Evolutionary conservation across 768 basidiomycete species (phyloP).

Genomic region (Pleurotus platypus): DNA sequence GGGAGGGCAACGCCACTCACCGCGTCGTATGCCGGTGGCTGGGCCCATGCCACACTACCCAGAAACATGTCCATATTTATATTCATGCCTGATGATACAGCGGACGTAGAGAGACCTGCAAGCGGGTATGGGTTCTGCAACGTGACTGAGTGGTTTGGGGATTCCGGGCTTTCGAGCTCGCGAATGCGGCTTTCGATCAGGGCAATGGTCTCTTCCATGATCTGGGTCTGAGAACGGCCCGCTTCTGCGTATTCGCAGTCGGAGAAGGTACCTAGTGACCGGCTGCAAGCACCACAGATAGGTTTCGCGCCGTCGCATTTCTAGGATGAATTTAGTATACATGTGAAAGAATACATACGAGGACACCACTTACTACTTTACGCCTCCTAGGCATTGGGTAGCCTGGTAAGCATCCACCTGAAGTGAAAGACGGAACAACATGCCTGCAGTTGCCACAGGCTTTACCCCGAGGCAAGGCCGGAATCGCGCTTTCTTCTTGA

Average conservation of each 20-base stretch:
- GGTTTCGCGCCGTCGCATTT: constrained; percentile 55
- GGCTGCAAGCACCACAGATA: constrained; percentile 47
- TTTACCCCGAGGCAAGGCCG: neutral
- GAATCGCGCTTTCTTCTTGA: too few species aligned
- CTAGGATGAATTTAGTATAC: constrained; percentile 21
- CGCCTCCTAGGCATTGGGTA: neutral
- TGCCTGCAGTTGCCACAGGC: neutral
- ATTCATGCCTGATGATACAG: too few species aligned
- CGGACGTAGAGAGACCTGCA: neutral
- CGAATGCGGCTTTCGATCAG: constrained; percentile 43
- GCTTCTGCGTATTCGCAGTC: constrained; percentile 58
- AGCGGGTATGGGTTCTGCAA: constrained; percentile 34
- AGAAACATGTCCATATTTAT: neutral
- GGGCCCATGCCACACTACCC: neutral
- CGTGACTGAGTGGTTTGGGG: constrained; percentile 18
- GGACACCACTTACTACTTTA: neutral
- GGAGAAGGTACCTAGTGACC: constrained; percentile 43
- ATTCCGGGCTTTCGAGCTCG: constrained; percentile 38
- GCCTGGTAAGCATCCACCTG: neutral
- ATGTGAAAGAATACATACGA: neutral
- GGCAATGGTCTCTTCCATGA: constrained; percentile 46
- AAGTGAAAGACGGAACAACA: neutral
- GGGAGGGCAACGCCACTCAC: neutral
- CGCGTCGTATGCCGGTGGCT: neutral
- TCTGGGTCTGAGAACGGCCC: constrained; percentile 43